Evolutionary conservation across 371 early-diverging fungal species (phyloP).

Genomic region (Nematocida ironsii): DNA sequence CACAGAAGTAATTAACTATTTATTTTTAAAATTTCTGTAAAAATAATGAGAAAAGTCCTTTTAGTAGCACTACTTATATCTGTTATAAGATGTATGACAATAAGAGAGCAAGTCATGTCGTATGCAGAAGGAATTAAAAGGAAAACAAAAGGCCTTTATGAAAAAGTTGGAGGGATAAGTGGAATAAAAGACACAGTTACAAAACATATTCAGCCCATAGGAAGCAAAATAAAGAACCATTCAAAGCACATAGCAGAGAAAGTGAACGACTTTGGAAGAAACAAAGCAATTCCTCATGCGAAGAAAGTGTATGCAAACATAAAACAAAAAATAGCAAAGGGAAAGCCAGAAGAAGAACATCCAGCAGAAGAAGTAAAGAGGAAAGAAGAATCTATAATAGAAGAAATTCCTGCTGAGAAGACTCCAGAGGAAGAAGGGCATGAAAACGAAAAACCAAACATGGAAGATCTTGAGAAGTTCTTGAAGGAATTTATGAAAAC

Average conservation of each 20-base stretch:
- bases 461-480: conserved; percentile 5
- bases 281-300: conserved; percentile 28
- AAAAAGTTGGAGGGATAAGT: neutral
- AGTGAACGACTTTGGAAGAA: conserved; percentile 41
- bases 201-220: neutral
- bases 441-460: neutral
- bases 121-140: conserved; percentile 1
- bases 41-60: conserved; percentile 40
- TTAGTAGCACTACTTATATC: conserved; percentile 34
- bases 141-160: neutral
- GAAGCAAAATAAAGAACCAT: conserved; percentile 1
- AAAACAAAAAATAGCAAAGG: conserved; percentile 26
- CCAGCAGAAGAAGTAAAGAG: conserved; percentile 6
- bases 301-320: conserved; percentile 28
- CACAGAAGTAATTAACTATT: conserved; percentile 4
- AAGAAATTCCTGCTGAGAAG: conserved; percentile 24
- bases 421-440: neutral
- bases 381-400: conserved; percentile 35
- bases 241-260: conserved; percentile 30
- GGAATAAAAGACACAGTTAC: neutral
- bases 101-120: neutral
- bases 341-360: conserved; percentile 36
- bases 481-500: neutral
- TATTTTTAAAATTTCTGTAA: conserved; percentile 42
- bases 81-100: neutral